Percentiles rank a stretch among this genome's conserved stretches.
These are phyloP conservation scores for Fusarium virguliforme DNA, from an alignment of 2,329 filamentous ascomycete species.

Conservation along the genomic window DNA sequence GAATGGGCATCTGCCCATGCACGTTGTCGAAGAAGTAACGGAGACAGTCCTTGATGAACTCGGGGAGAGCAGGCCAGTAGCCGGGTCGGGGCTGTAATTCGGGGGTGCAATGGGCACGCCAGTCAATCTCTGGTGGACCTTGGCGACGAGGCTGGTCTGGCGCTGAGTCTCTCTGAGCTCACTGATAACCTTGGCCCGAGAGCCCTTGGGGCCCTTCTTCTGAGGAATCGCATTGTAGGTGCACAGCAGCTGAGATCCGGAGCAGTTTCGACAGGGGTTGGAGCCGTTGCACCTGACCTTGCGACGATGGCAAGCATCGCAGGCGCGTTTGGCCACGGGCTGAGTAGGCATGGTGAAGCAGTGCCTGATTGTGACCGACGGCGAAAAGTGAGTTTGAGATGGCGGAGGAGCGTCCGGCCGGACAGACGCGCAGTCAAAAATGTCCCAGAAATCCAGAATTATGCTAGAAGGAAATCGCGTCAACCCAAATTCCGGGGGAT, in stretches of 20 bases:
- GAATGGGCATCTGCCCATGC: constrained; percentile 75
- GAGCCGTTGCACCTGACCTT: constrained; percentile 83
- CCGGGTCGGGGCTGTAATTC: constrained; percentile 67
- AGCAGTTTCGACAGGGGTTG: constrained; percentile 81
- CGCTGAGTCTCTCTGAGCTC: constrained; percentile 79
- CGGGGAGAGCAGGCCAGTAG: constrained; percentile 73
- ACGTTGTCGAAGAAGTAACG: constrained; percentile 80
- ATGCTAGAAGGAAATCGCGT: constrained; percentile 28
- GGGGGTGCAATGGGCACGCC: constrained; percentile 67
- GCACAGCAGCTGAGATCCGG: constrained; percentile 76
- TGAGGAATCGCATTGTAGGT: constrained; percentile 83
- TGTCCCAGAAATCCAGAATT: constrained; percentile 18
- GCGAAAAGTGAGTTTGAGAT: constrained; percentile 35
- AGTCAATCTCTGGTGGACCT: constrained; percentile 73
- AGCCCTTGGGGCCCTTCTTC: constrained; percentile 84
- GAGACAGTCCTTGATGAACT: constrained; percentile 77
- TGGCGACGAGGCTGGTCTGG: constrained; percentile 75
- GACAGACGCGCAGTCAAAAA: constrained; percentile 18
- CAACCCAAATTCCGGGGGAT: constrained; percentile 51
- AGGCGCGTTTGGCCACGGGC: constrained; percentile 72
- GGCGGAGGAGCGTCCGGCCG: constrained; percentile 8
- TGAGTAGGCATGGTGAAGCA: constrained; percentile 57
- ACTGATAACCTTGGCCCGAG: constrained; percentile 82
- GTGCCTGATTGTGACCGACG: constrained; percentile 28
- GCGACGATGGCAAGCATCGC: constrained; percentile 81